A percentile compares a stretch with the other conserved stretches of the same genome.
phyloP scores from a whole-genome alignment of 768 basidiomycete genomes.

The Sistotremastrum niveocremeum region DNA sequence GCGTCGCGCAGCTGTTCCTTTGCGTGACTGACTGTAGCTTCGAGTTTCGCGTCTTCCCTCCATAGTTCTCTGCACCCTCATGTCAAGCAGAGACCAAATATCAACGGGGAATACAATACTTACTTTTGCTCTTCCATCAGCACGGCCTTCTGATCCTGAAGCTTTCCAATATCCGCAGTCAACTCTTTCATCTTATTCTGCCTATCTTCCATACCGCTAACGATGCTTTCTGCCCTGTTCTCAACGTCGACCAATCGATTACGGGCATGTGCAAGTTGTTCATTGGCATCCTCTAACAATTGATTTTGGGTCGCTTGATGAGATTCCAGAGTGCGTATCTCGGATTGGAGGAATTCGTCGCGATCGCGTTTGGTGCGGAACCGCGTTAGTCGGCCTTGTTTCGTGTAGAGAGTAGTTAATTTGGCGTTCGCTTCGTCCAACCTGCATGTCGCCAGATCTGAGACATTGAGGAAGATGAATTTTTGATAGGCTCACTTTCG shows the following conservation, averaged over 20 bases:
- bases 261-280: slow-evolving; percentile 35
- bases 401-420: slow-evolving; percentile 67
- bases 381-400: slow-evolving; percentile 78
- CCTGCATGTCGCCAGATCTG: slow-evolving; percentile 21
- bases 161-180: slow-evolving; percentile 38
- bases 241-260: slow-evolving; percentile 44
- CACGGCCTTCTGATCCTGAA: slow-evolving; percentile 58
- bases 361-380: slow-evolving; percentile 77
- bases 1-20: slow-evolving; percentile 68
- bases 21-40: slow-evolving; percentile 62
- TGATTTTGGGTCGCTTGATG: slow-evolving; percentile 43
- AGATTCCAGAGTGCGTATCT: slow-evolving; percentile 55
- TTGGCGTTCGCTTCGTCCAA: slow-evolving; percentile 65
- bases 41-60: slow-evolving; percentile 87
- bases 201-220: slow-evolving; percentile 52
- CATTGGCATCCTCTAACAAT: slow-evolving; percentile 39
- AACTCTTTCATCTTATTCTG: slow-evolving; percentile 42
- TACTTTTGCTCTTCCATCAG: slow-evolving; percentile 68
- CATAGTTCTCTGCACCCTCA: slow-evolving; percentile 47
- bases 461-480: slow-evolving; percentile 1
- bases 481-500: slow-evolving; percentile 8
- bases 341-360: slow-evolving; percentile 68
- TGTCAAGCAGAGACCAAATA: not conserved
- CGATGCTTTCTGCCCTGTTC: slow-evolving; percentile 39
- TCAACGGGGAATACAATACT: slow-evolving; percentile 7